These are phyloP conservation scores for Tarenaya hassleriana DNA, from an alignment of 345 rosid genomes.

Conservation along the genomic window DNA sequence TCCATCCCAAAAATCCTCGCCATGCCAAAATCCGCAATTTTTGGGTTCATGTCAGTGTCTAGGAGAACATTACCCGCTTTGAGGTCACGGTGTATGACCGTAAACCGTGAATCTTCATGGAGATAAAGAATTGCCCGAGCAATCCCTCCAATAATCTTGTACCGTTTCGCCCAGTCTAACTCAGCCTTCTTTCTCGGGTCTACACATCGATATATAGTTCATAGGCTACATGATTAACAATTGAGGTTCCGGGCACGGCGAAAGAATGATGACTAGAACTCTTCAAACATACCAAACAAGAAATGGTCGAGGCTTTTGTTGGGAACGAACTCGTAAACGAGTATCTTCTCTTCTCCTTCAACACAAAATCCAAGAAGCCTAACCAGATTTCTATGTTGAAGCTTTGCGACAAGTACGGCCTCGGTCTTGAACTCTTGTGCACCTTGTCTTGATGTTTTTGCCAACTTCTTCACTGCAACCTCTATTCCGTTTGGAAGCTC, in stretches of 20 bases:
- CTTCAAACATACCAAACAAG: constrained; percentile 9
- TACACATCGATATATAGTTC: not conserved
- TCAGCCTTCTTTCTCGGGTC: not conserved
- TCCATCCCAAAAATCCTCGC: not conserved
- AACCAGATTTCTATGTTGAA: constrained; percentile 3
- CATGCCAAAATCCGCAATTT: constrained; percentile 5
- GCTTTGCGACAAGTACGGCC: not conserved
- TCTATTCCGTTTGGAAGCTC: not conserved
- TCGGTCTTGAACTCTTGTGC: not conserved
- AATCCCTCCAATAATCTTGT: constrained; percentile 1
- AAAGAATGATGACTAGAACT: no score
- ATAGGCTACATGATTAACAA: no score
- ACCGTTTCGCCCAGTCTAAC: not conserved
- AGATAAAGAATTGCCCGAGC: constrained; percentile 7
- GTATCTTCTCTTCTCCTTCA: not conserved
- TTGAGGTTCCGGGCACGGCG: no score
- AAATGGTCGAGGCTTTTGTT: constrained; percentile 16
- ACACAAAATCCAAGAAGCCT: constrained; percentile 7
- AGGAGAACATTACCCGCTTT: no score
- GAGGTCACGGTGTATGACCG: no score
- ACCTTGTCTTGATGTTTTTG: not conserved
- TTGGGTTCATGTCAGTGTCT: not conserved
- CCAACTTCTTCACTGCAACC: not conserved
- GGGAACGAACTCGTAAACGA: constrained; percentile 9
- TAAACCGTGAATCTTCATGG: constrained; percentile 1